Percentiles rank a stretch among this genome's conserved stretches.
phyloP scores from a whole-genome alignment of 2,329 filamentous ascomycete species.

The Curvularia lunata region DNA sequence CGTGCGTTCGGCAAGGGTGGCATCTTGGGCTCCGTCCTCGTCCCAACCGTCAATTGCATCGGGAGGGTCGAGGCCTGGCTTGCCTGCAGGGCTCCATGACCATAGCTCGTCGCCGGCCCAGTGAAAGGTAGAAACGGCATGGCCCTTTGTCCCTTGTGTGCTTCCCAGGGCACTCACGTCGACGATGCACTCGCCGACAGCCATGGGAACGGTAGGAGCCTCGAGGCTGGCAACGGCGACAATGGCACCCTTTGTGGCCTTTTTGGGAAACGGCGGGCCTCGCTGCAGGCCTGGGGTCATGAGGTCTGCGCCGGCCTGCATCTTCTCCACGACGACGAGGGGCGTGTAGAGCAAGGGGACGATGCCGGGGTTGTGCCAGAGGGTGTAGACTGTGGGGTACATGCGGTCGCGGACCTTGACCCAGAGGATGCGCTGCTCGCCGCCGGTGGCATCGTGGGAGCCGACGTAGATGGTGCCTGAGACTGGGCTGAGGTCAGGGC shows the following conservation, averaged over 20 bases:
- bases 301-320: constrained; percentile 69
- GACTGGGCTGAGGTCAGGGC: constrained; percentile 66
- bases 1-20: constrained; percentile 48
- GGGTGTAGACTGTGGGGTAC: constrained; percentile 66
- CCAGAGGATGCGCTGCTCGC: constrained; percentile 68
- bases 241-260: constrained; percentile 64
- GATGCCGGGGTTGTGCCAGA: constrained; percentile 68
- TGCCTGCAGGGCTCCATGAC: constrained; percentile 64
- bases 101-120: constrained; percentile 75
- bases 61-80: constrained; percentile 60
- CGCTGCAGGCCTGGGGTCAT: constrained; percentile 72
- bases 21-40: constrained; percentile 41
- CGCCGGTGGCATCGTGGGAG: constrained; percentile 57
- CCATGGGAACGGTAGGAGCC: constrained; percentile 65
- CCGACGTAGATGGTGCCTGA: constrained; percentile 71
- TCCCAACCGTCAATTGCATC: constrained; percentile 61
- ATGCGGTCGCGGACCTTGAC: constrained; percentile 65
- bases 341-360: constrained; percentile 70
- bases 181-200: constrained; percentile 69
- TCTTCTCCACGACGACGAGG: constrained; percentile 65
- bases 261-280: constrained; percentile 67
- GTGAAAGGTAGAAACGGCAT: constrained; percentile 69
- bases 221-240: constrained; percentile 69
- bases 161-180: constrained; percentile 63
- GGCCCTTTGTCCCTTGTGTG: constrained; percentile 67